Base-by-base conservation (phyloP, 352 stramenopile genomes). In the Globisporangium nunn region DNA sequence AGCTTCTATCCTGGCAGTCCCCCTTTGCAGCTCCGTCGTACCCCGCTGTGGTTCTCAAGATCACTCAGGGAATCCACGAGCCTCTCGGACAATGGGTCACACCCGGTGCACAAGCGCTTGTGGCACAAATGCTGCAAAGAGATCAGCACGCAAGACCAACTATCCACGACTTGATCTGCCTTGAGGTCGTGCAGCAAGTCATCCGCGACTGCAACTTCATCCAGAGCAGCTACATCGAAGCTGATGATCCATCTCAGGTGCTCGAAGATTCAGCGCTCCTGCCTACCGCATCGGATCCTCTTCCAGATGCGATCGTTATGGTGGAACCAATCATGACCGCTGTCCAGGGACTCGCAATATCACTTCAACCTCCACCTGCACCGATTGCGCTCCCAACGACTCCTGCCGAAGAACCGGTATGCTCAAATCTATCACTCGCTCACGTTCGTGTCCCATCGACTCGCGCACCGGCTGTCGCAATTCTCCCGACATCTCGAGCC, bases 1-100 rank as follows among this genome's bases (percentile, higher is more conserved):
- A 98, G 66, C 72, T 98, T 8, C 66, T 50, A 4, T 12, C 18
- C 4, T 30, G 45, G 2, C 45, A 15, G 58, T 81, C 70, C 39
- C 75, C 75, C 30, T 85, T 79, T 44, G 72, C 67, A 18, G 48
- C 48, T 17, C 48, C 48, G 28, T 52, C 48, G 2, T 52, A 52
- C 31, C 48, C 48, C 0, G 48, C 48, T 14, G 48, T 52, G 48
- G 48, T 52, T 18, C 11, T 11, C 29, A 35, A 35, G n/a, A 52
- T 52, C 48, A 52, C 48, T 1, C 48, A 52, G 31, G 28, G 48
- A 10, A 35, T 8, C 1, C 37, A 35, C n/a, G 31, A 52, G 5
- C 48, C 48, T 17, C 31, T 52, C 5, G n/a, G n/a, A 14, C 18
- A 17, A 7, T 11, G 31, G 10, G 37, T 35, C 2, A 31, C 48